Evolutionary conservation across 371 early-diverging fungal species (phyloP).

Genomic region (Nematocida minor): DNA sequence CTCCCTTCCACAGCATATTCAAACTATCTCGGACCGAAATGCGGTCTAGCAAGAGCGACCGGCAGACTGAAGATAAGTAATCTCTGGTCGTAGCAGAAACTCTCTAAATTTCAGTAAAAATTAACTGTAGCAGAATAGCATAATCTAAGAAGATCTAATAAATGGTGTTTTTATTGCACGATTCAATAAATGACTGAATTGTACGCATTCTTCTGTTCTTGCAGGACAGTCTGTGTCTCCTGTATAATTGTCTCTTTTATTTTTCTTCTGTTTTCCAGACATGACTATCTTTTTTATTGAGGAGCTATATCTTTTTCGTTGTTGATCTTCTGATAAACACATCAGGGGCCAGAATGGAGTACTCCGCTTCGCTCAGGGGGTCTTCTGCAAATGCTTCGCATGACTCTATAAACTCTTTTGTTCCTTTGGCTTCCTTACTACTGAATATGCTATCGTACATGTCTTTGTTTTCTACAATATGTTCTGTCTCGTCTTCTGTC

Average conservation of each 20-base stretch:
- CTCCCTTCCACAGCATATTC: constrained; percentile 1
- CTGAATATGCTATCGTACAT: constrained; percentile 30
- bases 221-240: too few relatives aligned
- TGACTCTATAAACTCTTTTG: constrained; percentile 24
- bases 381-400: constrained; percentile 20
- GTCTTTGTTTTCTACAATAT: constrained; percentile 38
- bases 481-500: constrained; percentile 45
- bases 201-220: too few relatives aligned
- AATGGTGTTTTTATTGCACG: too few relatives aligned
- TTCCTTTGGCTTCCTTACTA: not conserved
- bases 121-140: too few relatives aligned
- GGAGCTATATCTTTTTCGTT: constrained; percentile 13
- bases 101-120: too few relatives aligned
- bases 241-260: too few relatives aligned
- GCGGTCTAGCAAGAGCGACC: not conserved
- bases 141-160: too few relatives aligned
- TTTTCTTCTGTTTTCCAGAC: too few relatives aligned
- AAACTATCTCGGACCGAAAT: constrained; percentile 39
- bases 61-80: not conserved
- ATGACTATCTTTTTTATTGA: not conserved
- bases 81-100: not conserved
- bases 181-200: too few relatives aligned
- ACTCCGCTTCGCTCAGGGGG: not conserved
- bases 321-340: constrained; percentile 36
- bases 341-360: constrained; percentile 33